Base-by-base conservation (phyloP, 2,329 filamentous ascomycete genomes). In the Aspergillus transmontanensis region DNA sequence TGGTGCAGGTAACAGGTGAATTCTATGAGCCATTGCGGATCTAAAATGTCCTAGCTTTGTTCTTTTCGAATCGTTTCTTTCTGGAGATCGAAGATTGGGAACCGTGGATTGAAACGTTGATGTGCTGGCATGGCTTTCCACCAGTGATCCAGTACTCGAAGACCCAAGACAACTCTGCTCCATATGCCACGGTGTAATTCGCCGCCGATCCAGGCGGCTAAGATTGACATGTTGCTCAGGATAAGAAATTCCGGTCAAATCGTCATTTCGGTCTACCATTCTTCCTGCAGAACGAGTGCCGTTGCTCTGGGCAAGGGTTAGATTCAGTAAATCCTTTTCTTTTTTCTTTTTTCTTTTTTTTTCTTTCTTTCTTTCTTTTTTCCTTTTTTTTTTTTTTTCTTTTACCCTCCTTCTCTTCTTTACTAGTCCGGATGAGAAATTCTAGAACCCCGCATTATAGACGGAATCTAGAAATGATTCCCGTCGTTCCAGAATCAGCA, bases 121-220 rank as follows among this genome's bases (percentile, higher is more conserved):
- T 96, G 93, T 90, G 92, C 85, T 96, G 93, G 92, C 92, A 89
- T 89, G 83, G 84, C 85, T 90, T 85, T 85, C 88, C 86, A 86
- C 91, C 91, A 94, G 89, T 94, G 88, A 85, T 89, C 87, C 83
- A 83, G 84, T 85, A 61, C 81, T 79, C 60, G 83, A 82, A 84
- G 83, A 84, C 78, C 76, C 79, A 81, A 81, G 59, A 64, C 81
- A 83, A 83, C 78, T 51, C 77, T 79, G 77, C 80, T 78, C 78
- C 78, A 76, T 81, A 76, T 79, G 74, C 74, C 71, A 74, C 68
- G 68, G 68, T 73, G 69, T 73, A 74, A 78, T 74, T 74, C 69
- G 76, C 71, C 71, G 74, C 69, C 72, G 73, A 76, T 75, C 76
- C 62, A 73, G 69, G 70, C 68, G 68, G 70, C 68, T 69, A 71